Evolutionary conservation across 2,329 filamentous ascomycete species (phyloP).

Genomic region (Byssochlamys sp.): DNA sequence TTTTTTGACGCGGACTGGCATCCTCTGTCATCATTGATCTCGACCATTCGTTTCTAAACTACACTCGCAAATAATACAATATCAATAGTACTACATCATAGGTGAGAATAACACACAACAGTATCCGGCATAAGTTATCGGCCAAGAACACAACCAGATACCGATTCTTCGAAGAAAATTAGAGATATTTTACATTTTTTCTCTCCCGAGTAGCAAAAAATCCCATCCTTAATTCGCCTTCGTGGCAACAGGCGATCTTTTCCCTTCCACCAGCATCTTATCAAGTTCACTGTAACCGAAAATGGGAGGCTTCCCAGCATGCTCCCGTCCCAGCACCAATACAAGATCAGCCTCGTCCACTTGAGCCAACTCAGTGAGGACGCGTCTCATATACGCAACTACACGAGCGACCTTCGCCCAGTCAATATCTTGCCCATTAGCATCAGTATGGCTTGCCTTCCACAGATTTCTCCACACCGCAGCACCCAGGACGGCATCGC

Average conservation of each 20-base stretch:
- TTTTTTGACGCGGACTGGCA: background rate
- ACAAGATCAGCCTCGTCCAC: slow-evolving; percentile 46
- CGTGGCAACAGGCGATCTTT: slow-evolving; percentile 8
- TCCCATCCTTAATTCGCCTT: slow-evolving; percentile 1
- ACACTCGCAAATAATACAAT: background rate
- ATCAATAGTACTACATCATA: background rate
- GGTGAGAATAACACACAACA: background rate
- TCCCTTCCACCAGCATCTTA: slow-evolving; percentile 29
- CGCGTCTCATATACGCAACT: slow-evolving; percentile 53
- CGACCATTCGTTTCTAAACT: background rate
- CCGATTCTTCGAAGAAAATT: background rate
- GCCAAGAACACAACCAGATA: background rate
- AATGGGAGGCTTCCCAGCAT: slow-evolving; percentile 23
- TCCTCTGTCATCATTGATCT: background rate
- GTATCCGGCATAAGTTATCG: background rate
- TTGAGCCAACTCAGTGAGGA: slow-evolving; percentile 45
- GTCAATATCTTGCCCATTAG: slow-evolving; percentile 44
- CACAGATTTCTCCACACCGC: slow-evolving; percentile 92
- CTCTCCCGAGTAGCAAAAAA: background rate
- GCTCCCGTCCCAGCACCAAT: slow-evolving; percentile 39
- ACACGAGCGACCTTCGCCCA: slow-evolving; percentile 52
- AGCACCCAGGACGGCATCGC: slow-evolving; percentile 41
- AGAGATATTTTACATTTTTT: background rate
- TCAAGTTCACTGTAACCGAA: slow-evolving; percentile 27
- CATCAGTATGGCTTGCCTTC: slow-evolving; percentile 52